Evolutionary conservation across 306 rosid genomes (phyloP), one percentile per base, ranked within the genome.

Genomic region (Myrica gale): DNA sequence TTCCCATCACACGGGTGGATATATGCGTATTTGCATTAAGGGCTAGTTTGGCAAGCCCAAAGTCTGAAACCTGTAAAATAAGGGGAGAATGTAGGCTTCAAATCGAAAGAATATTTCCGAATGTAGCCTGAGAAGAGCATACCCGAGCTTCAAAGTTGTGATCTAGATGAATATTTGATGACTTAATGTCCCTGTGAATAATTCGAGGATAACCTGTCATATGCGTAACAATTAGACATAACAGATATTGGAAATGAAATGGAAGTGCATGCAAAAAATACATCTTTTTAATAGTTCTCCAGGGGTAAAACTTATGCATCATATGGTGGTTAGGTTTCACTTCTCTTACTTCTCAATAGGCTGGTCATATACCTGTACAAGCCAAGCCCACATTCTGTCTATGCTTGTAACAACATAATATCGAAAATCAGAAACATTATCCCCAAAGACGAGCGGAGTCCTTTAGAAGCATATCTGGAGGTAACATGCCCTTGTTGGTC

Each of bases 101-200:
- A 48, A 48, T 48, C 71, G 51, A 68, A 37, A 21, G 43, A 56
- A 47, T 56, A 58, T 23, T 48, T 66, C 50, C 53, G 12, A 41
- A 56, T 15, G 51, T 43, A 63, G 58, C 44, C 65, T 19, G 26
- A 44, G 37, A 75, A 71, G 69, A 20, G 86, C 77, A 74, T 89
- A 95, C 98, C 83, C 73, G 85, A 76, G 98, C 96, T 84, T 95
- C 97, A 76, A 85, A 92, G 78, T 89, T 90, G 82, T 80, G 55
- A 68, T 95, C 91, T 60, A 95, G 83, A 77, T 92, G 97, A 89
- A 95, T 95, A 88, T 95, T 95, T 15, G 97, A 95, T 46, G 98
- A 89, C 81, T 95, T 95, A 76, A 95, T 95, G 89, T 95, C 98
- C 81, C 98, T 85, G 80, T 95, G 98, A 80, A 95, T 90, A 80